phyloP scores from a whole-genome alignment of 2,329 filamentous ascomycete genomes.

The Monilinia vaccinii-corymbosi region DNA sequence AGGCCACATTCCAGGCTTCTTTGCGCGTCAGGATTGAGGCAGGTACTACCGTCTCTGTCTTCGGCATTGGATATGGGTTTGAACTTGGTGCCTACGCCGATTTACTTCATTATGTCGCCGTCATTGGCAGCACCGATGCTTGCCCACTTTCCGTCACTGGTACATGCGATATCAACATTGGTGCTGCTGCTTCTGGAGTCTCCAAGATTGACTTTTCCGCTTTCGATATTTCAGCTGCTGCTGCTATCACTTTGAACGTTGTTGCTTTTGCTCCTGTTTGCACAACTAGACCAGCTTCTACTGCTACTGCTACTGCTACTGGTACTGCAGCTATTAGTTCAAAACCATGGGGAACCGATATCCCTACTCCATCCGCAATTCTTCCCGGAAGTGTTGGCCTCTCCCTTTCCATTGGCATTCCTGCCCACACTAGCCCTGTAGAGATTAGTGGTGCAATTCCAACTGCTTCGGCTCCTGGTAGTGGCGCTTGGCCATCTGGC shows the following conservation, averaged over 20 bases:
- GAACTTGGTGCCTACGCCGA: conserved; percentile 19
- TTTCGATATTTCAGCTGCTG: conserved; percentile 13
- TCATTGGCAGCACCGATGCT: conserved; percentile 8
- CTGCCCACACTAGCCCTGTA: not conserved
- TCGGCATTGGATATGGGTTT: conserved; percentile 18
- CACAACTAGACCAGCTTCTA: not conserved
- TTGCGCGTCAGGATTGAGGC: conserved; percentile 19
- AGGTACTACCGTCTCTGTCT: conserved; percentile 18
- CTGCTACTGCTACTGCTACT: not conserved
- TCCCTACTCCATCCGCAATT: not conserved
- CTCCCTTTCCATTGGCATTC: not conserved
- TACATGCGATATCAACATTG: conserved; percentile 17
- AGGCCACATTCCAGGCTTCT: conserved; percentile 17
- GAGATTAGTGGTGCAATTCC: not conserved
- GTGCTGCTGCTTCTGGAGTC: conserved; percentile 18
- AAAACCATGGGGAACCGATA: not conserved
- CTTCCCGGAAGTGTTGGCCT: not conserved
- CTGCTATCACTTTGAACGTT: conserved; percentile 14
- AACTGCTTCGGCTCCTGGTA: not conserved
- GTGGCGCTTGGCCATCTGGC: not conserved
- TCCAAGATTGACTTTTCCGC: conserved; percentile 16
- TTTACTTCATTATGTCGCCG: conserved; percentile 19
- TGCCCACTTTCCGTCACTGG: conserved; percentile 16
- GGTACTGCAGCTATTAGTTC: not conserved
- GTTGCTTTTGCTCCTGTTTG: not conserved